Evolutionary conservation across 306 rosid genomes (phyloP).

Genomic region (Bauhinia variegata): DNA sequence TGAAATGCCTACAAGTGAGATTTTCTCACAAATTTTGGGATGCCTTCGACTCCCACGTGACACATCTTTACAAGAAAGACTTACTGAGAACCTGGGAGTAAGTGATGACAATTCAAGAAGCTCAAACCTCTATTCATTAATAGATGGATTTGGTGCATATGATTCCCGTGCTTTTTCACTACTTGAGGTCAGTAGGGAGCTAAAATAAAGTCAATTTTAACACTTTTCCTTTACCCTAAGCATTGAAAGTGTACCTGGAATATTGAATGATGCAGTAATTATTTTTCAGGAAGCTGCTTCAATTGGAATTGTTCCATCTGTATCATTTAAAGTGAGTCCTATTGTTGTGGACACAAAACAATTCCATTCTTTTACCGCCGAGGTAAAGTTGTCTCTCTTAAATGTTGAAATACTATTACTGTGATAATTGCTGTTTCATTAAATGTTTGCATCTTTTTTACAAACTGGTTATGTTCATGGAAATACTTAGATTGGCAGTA

Average conservation of each 20-base stretch:
- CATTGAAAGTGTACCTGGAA: constrained; percentile 31
- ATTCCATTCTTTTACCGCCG: no score
- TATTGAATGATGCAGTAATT: constrained; percentile 34
- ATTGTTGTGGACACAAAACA: no score
- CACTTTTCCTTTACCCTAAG: not conserved
- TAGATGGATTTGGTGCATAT: constrained; percentile 92
- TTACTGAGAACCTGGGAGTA: constrained; percentile 75
- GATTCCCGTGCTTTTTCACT: constrained; percentile 90
- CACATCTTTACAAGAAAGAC: constrained; percentile 56
- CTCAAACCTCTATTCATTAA: constrained; percentile 73
- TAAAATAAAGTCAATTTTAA: constrained; percentile 26
- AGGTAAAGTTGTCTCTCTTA: no score
- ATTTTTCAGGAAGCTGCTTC: constrained; percentile 89
- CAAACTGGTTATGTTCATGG: no score
- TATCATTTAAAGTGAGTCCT: constrained; percentile 80
- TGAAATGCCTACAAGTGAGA: constrained; percentile 65
- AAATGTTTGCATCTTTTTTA: no score
- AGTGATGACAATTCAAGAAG: constrained; percentile 46
- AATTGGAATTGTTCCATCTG: constrained; percentile 75
- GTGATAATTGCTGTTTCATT: no score
- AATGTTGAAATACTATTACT: no score
- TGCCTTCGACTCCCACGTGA: constrained; percentile 80
- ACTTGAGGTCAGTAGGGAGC: constrained; percentile 74
- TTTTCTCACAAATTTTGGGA: constrained; percentile 85
- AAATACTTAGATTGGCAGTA: no score